Evolutionary conservation across 352 stramenopile species (phyloP).

Genomic region (Peronospora farinosa): DNA sequence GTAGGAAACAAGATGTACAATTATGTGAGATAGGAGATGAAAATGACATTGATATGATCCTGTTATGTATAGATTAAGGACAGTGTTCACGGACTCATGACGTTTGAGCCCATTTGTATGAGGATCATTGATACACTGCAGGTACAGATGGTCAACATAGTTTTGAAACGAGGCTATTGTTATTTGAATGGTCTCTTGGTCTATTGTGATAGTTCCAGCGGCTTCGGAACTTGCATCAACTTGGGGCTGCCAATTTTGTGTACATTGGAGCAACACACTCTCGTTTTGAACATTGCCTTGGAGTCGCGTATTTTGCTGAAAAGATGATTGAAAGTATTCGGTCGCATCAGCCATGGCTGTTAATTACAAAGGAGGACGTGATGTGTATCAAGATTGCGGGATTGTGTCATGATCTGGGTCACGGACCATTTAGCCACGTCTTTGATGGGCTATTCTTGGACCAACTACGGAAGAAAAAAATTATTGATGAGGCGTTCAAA

Average conservation of each 20-base stretch:
- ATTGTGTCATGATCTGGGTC: conserved; percentile 70
- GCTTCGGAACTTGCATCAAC: conserved; percentile 91
- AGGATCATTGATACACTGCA: conserved; percentile 76
- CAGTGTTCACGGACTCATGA: conserved; percentile 69
- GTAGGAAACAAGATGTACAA: conserved; percentile 13
- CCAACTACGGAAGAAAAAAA: conserved; percentile 34
- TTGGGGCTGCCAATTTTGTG: conserved; percentile 86
- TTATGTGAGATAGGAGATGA: too few relatives aligned
- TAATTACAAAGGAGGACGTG: conserved; percentile 69
- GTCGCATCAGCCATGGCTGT: conserved; percentile 79
- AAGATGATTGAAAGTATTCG: conserved; percentile 78
- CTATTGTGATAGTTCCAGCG: conserved; percentile 81
- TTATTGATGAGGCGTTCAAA: conserved; percentile 29
- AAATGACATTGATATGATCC: too few relatives aligned
- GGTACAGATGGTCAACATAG: conserved; percentile 16
- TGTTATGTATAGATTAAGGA: conserved; percentile 65
- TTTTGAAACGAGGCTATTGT: too few relatives aligned
- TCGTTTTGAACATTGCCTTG: conserved; percentile 86
- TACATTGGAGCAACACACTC: conserved; percentile 84
- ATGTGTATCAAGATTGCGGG: conserved; percentile 77
- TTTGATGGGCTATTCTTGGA: conserved; percentile 75
- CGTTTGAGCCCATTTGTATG: conserved; percentile 77
- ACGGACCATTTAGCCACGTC: conserved; percentile 79
- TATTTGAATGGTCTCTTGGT: too few relatives aligned
- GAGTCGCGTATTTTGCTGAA: conserved; percentile 92